Conservation (phyloP, 2,329 filamentous ascomycete species). For the Penicillium sp. region DNA sequence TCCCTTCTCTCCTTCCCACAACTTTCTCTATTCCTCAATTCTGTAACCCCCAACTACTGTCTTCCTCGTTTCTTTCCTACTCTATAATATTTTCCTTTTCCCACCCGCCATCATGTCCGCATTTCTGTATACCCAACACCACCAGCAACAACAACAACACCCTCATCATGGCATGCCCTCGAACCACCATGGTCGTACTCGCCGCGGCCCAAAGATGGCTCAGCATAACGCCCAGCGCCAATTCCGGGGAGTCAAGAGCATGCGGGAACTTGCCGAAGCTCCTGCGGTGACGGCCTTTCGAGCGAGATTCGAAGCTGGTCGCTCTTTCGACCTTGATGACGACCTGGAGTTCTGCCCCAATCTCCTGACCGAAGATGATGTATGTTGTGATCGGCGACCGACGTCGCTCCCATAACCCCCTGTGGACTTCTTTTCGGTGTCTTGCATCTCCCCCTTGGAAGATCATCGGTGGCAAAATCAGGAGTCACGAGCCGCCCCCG, state of each 20-base stretch:
- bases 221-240: conserved; percentile 81
- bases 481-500: neutral
- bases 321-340: conserved; percentile 92
- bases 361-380: conserved; percentile 87
- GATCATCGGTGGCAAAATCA: neutral
- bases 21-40: conserved; percentile 17
- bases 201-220: conserved; percentile 74
- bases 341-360: conserved; percentile 93
- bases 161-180: conserved; percentile 47
- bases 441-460: neutral
- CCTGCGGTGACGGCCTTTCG: conserved; percentile 72
- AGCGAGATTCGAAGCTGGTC: conserved; percentile 79
- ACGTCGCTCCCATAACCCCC: neutral
- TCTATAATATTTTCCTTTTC: conserved; percentile 23
- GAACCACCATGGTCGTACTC: conserved; percentile 78
- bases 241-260: conserved; percentile 75
- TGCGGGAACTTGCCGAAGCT: conserved; percentile 80
- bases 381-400: conserved; percentile 43
- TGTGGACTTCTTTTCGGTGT: neutral
- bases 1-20: conserved; percentile 21
- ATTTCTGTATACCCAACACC: conserved; percentile 46
- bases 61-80: conserved; percentile 19
- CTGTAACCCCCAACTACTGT: neutral
- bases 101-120: conserved; percentile 40
- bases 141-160: conserved; percentile 40